These are phyloP conservation scores for Fusarium multiceps DNA, from an alignment of 2,329 filamentous ascomycete species.

Conservation along the genomic window DNA sequence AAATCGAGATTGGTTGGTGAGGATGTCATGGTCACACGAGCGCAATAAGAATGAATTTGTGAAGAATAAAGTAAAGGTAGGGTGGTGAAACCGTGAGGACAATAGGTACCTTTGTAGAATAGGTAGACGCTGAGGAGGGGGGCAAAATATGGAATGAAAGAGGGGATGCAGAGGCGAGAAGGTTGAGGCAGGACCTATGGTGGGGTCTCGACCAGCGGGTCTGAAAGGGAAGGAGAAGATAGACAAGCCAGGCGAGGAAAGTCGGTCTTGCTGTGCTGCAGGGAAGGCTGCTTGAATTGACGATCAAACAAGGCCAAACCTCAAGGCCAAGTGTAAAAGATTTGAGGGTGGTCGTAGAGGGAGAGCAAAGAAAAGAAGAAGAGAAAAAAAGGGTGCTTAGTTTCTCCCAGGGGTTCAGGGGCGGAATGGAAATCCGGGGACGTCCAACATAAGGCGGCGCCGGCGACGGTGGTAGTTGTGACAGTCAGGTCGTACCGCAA, in stretches of 20 bases:
- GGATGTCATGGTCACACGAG: conserved; percentile 49
- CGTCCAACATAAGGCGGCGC: conserved; percentile 35
- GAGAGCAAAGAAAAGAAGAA: neutral
- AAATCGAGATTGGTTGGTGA: conserved; percentile 50
- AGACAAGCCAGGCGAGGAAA: neutral
- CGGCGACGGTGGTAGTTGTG: conserved; percentile 34
- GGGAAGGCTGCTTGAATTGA: conserved; percentile 2
- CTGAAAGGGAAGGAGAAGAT: conserved; percentile 12
- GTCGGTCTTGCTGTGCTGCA: neutral
- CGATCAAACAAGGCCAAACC: conserved; percentile 6
- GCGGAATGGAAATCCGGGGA: conserved; percentile 39
- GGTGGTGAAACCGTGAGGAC: conserved; percentile 3
- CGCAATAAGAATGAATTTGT: conserved; percentile 17
- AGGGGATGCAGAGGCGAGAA: conserved; percentile 9
- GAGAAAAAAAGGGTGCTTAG: conserved; percentile 14
- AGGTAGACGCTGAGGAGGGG: conserved; percentile 7
- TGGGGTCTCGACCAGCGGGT: conserved; percentile 15
- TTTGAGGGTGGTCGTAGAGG: neutral
- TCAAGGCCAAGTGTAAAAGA: conserved; percentile 1
- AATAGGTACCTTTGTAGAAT: neutral
- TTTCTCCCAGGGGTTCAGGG: conserved; percentile 36
- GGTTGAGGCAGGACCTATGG: conserved; percentile 6
- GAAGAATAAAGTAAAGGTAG: conserved; percentile 17
- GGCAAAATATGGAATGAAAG: conserved; percentile 13
- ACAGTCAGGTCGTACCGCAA: conserved; percentile 18